phyloP scores from a whole-genome alignment of 306 rosid species.

The Inga oerstediana region DNA sequence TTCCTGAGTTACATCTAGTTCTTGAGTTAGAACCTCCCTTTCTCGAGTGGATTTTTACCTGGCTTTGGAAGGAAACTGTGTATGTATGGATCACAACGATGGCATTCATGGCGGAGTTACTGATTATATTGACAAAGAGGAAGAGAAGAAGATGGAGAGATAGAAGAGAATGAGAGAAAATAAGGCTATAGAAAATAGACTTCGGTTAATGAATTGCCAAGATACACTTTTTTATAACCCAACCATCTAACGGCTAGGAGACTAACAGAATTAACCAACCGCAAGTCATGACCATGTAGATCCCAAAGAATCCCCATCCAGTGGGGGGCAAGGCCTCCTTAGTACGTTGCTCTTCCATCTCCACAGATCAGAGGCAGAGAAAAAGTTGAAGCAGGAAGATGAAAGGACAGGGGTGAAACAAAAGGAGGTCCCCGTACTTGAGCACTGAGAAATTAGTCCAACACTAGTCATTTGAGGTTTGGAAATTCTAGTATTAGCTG shows the following conservation, averaged over 20 bases:
- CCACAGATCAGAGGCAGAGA: background rate
- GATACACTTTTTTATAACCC: too few relatives aligned
- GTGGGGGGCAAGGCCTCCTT: background rate
- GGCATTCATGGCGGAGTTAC: constrained; percentile 49
- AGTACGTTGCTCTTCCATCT: background rate
- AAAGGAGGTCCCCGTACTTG: background rate
- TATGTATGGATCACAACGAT: constrained; percentile 38
- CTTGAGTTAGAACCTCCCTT: constrained; percentile 69
- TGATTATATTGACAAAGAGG: background rate
- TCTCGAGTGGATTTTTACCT: constrained; percentile 53
- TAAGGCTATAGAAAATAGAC: too few relatives aligned
- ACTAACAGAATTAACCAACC: too few relatives aligned
- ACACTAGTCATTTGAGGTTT: too few relatives aligned
- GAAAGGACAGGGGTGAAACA: background rate
- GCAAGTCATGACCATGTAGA: too few relatives aligned
- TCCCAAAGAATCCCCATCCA: background rate
- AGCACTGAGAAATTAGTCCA: too few relatives aligned
- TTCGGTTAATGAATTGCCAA: too few relatives aligned
- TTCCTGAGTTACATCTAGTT: constrained; percentile 66
- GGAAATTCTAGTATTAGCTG: background rate
- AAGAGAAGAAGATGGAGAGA: too few relatives aligned
- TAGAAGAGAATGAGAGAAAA: too few relatives aligned
- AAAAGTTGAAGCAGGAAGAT: background rate
- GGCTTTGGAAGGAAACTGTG: constrained; percentile 81
- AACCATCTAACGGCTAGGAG: too few relatives aligned